Evolutionary conservation across 2,329 filamentous ascomycete species (phyloP), one percentile per base, ranked within the genome.

Genomic region (Phyllosticta paracitricarpa): DNA sequence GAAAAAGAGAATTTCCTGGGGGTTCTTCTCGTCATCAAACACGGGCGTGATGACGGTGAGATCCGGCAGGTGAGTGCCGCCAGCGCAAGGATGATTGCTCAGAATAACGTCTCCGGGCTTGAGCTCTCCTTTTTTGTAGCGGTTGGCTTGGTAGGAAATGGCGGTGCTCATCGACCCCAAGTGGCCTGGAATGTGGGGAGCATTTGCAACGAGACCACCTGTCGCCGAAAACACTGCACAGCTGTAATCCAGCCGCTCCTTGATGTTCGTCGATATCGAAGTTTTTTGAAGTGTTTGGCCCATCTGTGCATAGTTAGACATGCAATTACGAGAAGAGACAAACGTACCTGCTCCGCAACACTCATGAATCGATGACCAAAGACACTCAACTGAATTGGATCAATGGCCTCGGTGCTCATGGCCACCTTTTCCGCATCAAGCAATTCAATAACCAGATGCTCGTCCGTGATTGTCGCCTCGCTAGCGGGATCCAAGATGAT

Each of bases 401-500:
- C 63, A 14, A 65, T 40, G 24, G 56, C 60, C 14, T 55, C 62
- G 24, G 56, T 61, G 10, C 54, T 35, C 26, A 61, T 54, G 12
- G 51, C 52, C 35, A 54, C 60, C 61, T 62, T 54, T 14, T 78
- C 73, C 22, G 78, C 68, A 22, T 78, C 68, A 3, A 70, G 57
- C 61, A 73, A 62, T 22, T 78, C 72, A 26, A 79, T 68, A 22
- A 78, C 67, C 40, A 79, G 71, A 63, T 76, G 73, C 4, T 70
- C 70, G 12, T 72, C 69, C 0, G 74, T 67, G 10, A 78, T 67
- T 2, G 59, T 61, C 0, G 59, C 59, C 25, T 57, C 55, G 19
- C 54, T 57, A 10, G 54, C 54, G 4, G 59, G 76, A 2, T 69
- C 66, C 4, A 80, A 70, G 4, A 80, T 68, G 12, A 80, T 76